Evolutionary conservation across 2,329 filamentous ascomycete genomes (phyloP).

Genomic region (Basipetospora chlamydospora): DNA sequence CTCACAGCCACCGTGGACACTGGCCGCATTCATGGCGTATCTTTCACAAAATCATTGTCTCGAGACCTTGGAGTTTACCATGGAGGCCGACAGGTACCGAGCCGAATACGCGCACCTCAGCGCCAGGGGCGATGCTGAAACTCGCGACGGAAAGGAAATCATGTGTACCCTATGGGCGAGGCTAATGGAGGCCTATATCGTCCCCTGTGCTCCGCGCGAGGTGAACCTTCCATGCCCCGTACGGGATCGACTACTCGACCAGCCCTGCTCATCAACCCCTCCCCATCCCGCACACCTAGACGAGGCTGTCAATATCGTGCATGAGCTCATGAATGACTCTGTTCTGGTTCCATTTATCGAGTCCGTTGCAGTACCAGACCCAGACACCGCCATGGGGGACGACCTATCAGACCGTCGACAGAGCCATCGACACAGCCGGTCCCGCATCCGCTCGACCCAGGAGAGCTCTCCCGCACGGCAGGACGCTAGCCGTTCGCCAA

Average conservation of each 20-base stretch:
- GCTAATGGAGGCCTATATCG: slow-evolving; percentile 79
- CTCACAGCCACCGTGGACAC: slow-evolving; percentile 76
- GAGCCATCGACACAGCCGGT: slow-evolving; percentile 22
- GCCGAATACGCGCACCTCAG: slow-evolving; percentile 35
- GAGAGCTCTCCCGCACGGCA: slow-evolving; percentile 19
- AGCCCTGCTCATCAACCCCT: slow-evolving; percentile 44
- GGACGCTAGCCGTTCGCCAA: slow-evolving; percentile 28
- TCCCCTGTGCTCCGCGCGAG: slow-evolving; percentile 70
- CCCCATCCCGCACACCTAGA: slow-evolving; percentile 64
- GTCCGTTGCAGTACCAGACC: slow-evolving; percentile 20
- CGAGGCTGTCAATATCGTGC: slow-evolving; percentile 72
- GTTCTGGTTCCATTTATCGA: slow-evolving; percentile 87
- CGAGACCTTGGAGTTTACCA: slow-evolving; percentile 90
- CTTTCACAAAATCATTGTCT: slow-evolving; percentile 94
- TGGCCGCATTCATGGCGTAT: slow-evolving; percentile 90
- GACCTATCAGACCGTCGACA: too few relatives aligned
- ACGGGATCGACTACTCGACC: slow-evolving; percentile 59
- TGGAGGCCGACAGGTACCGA: slow-evolving; percentile 79
- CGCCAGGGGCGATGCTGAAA: slow-evolving; percentile 22
- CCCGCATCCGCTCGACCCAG: slow-evolving; percentile 22
- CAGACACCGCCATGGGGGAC: not conserved
- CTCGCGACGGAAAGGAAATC: slow-evolving; percentile 39
- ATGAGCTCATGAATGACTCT: slow-evolving; percentile 95
- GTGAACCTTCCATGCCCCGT: slow-evolving; percentile 82
- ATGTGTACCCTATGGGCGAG: slow-evolving; percentile 75